Evolutionary conservation across 164 flowering plant species (phyloP).

Genomic region (Dillenia turbinata): DNA sequence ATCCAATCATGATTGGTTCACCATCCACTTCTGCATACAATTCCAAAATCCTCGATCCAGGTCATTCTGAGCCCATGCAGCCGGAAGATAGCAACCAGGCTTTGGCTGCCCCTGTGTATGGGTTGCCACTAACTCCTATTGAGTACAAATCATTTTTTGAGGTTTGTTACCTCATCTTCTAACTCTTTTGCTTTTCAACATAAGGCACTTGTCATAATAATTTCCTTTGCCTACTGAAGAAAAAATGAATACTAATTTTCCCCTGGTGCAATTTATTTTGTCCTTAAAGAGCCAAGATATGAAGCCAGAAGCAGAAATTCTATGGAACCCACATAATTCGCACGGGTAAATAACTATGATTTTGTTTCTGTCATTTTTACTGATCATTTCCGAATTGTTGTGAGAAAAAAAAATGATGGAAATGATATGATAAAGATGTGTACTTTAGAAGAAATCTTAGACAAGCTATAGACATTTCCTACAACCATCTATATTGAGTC

Average conservation of each 20-base stretch:
- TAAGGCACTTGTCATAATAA: too few relatives aligned
- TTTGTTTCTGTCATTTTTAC: neutral
- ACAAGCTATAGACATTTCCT: too few relatives aligned
- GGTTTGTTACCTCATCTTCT: constrained; percentile 31
- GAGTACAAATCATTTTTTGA: constrained; percentile 76
- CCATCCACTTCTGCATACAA: constrained; percentile 25
- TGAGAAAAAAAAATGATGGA: too few relatives aligned
- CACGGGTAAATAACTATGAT: constrained; percentile 46
- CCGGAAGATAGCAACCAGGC: constrained; percentile 19
- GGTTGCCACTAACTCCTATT: constrained; percentile 69
- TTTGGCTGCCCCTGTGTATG: constrained; percentile 39
- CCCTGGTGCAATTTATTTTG: constrained; percentile 5
- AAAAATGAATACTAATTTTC: neutral
- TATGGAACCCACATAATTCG: constrained; percentile 31
- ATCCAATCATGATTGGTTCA: constrained; percentile 42
- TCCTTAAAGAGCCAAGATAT: constrained; percentile 55
- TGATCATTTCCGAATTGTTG: too few relatives aligned
- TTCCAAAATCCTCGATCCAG: constrained; percentile 16
- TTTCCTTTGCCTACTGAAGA: too few relatives aligned
- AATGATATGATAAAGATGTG: too few relatives aligned
- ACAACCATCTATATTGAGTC: neutral
- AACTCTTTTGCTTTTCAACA: too few relatives aligned
- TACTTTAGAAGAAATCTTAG: too few relatives aligned
- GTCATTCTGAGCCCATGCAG: constrained; percentile 11
- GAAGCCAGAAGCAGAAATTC: constrained; percentile 71